A percentile compares a stretch with the other conserved stretches of the same genome.
Evolutionary conservation across 495 filamentous ascomycete species (phyloP).

Genomic region (Neurospora sp.): DNA sequence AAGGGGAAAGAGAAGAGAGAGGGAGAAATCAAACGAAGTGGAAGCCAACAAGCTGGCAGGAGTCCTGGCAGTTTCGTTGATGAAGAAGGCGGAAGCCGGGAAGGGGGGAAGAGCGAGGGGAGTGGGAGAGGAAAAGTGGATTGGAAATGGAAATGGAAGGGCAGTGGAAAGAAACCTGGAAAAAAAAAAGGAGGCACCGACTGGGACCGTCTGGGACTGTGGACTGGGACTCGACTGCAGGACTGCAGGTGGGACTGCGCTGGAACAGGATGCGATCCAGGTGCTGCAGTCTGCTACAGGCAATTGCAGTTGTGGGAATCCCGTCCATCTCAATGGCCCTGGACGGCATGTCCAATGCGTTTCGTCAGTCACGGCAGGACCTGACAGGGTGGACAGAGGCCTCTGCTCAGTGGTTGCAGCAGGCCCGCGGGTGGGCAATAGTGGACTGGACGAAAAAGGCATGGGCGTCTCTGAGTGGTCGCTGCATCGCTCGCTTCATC

Average conservation of each 20-base stretch:
- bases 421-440: background rate
- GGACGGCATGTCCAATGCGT: background rate
- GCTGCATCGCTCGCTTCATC: background rate
- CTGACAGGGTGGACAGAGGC: background rate
- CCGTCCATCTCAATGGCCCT: background rate
- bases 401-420: background rate
- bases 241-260: background rate
- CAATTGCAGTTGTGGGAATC: background rate
- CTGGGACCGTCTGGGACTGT: background rate
- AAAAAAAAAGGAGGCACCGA: background rate
- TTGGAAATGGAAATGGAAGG: background rate
- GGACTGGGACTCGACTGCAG: background rate
- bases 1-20: conserved; percentile 9
- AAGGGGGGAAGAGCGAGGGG: background rate
- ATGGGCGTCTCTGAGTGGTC: background rate
- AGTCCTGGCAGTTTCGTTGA: background rate
- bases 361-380: background rate
- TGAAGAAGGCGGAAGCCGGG: background rate
- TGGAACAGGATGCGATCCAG: background rate
- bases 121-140: background rate
- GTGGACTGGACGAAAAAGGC: background rate
- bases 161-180: background rate
- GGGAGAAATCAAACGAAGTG: conserved; percentile 15
- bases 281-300: background rate
- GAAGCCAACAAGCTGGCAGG: background rate